Evolutionary conservation across 2,329 filamentous ascomycete species (phyloP).

Genomic region (Pseudocercospora macadamiae): DNA sequence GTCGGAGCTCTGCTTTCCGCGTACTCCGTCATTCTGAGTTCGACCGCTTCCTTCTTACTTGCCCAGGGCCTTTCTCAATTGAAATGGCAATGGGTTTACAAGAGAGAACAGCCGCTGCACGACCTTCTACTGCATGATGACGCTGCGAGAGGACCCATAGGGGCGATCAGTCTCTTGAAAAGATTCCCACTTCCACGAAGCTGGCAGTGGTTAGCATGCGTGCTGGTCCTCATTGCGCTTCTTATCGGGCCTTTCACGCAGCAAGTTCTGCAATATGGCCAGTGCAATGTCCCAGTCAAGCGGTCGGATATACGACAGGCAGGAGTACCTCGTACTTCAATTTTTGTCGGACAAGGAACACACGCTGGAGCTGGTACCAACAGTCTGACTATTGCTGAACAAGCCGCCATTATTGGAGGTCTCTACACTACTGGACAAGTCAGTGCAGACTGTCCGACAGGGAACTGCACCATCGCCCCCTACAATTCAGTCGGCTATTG

Average conservation of each 20-base stretch:
- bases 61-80: constrained; percentile 15
- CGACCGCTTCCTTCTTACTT: constrained; percentile 10
- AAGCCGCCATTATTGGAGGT: constrained; percentile 11
- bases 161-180: constrained; percentile 10
- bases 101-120: constrained; percentile 11
- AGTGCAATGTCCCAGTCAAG: constrained; percentile 7
- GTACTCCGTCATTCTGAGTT: constrained; percentile 15
- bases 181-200: neutral
- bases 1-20: neutral
- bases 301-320: neutral
- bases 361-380: neutral
- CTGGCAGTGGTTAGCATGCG: constrained; percentile 22
- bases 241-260: constrained; percentile 18
- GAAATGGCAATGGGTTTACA: constrained; percentile 20
- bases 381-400: constrained; percentile 12
- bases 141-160: constrained; percentile 14
- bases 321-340: constrained; percentile 8
- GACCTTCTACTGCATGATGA: constrained; percentile 16
- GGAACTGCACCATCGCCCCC: constrained; percentile 15
- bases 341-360: constrained; percentile 12
- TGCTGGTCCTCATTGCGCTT: constrained; percentile 9
- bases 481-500: constrained; percentile 19
- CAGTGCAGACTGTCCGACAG: constrained; percentile 8
- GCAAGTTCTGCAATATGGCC: constrained; percentile 17
- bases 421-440: constrained; percentile 7